A percentile compares a stretch with the other conserved stretches of the same genome.
These are phyloP conservation scores for Fusarium ramigenum DNA, from an alignment of 2,329 filamentous ascomycete genomes.

Conservation along the genomic window DNA sequence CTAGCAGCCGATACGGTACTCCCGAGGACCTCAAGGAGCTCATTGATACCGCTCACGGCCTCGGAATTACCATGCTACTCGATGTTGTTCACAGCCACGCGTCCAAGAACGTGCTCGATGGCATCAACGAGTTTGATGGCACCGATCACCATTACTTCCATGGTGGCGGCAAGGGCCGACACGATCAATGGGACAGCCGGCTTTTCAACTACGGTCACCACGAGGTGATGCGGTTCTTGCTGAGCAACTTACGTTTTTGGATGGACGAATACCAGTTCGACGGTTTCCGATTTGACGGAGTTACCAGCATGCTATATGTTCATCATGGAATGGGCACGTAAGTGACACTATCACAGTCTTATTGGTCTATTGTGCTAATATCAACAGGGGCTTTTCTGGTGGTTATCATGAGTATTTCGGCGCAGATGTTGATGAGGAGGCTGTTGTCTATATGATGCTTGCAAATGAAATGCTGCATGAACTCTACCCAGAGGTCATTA, in stretches of 20 bases:
- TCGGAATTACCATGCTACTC: constrained; percentile 90
- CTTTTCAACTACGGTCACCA: constrained; percentile 97
- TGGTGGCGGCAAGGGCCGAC: constrained; percentile 80
- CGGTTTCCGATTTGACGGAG: constrained; percentile 96
- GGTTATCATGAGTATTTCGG: constrained; percentile 99
- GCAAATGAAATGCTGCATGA: constrained; percentile 95
- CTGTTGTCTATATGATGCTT: constrained; percentile 92
- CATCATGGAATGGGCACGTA: constrained; percentile 98
- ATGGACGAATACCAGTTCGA: constrained; percentile 99
- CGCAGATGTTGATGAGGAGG: constrained; percentile 87
- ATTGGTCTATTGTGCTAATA: constrained; percentile 5
- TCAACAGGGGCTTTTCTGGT: constrained; percentile 85
- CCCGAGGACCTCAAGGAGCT: constrained; percentile 97
- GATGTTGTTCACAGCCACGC: constrained; percentile 98
- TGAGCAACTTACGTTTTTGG: constrained; percentile 97
- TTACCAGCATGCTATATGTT: constrained; percentile 96
- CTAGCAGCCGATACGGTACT: constrained; percentile 91
- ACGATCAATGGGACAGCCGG: constrained; percentile 95
- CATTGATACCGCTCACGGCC: constrained; percentile 89
- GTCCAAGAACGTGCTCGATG: constrained; percentile 96
- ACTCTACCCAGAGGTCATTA: constrained; percentile 89
- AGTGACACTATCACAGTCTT: constrained; percentile 49
- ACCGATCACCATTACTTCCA: constrained; percentile 98
- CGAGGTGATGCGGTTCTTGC: constrained; percentile 92
- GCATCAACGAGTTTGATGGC: constrained; percentile 94